A percentile compares a stretch with the other conserved stretches of the same genome.
phyloP scores from a whole-genome alignment of 2,329 filamentous ascomycete genomes.

The Aspergillus sergii region DNA sequence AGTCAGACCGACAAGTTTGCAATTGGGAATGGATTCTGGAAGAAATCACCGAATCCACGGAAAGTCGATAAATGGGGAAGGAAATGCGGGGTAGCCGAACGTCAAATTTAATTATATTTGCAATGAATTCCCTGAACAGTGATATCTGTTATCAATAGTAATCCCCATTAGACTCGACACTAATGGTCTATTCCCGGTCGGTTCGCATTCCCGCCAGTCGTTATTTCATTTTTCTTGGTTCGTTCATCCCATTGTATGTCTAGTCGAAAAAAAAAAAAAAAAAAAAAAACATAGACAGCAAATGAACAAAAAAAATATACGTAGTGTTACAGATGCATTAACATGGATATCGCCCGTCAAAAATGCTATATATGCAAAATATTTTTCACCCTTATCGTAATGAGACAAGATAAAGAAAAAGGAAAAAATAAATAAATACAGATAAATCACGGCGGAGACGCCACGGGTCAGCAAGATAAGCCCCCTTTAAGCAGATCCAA shows the following conservation, averaged over 20 bases:
- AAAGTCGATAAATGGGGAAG: slow-evolving; percentile 6
- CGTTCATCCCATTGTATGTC: not conserved
- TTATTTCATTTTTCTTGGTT: not conserved
- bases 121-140: not conserved
- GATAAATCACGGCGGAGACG: not conserved
- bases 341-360: not conserved
- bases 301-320: no score
- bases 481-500: not conserved
- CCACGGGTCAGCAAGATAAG: not conserved
- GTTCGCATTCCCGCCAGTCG: not conserved
- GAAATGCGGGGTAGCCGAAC: slow-evolving; percentile 33
- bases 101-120: slow-evolving; percentile 2
- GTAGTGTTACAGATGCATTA: not conserved
- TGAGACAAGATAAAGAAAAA: not conserved
- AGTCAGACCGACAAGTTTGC: not conserved
- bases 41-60: not conserved
- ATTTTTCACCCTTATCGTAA: not conserved
- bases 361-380: not conserved
- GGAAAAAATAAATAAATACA: not conserved
- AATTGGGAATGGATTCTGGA: not conserved
- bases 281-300: no score
- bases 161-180: slow-evolving; percentile 14
- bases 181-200: not conserved
- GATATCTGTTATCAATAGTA: slow-evolving; percentile 23
- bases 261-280: not conserved